These are phyloP conservation scores for Chlorella ohadii DNA, from an alignment of 139 green algal species.

Conservation along the genomic window DNA sequence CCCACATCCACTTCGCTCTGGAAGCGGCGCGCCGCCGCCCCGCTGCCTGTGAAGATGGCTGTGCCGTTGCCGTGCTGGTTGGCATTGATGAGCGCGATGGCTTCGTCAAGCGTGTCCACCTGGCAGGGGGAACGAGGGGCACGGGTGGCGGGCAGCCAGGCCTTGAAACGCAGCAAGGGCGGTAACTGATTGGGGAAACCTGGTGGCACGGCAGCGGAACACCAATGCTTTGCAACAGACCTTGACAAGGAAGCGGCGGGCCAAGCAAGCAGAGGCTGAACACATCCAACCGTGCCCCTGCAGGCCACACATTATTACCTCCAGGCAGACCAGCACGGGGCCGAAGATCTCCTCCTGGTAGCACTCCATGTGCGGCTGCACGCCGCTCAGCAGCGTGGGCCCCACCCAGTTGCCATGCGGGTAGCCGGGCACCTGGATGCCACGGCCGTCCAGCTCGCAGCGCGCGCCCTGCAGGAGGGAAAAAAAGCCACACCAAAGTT, in stretches of 20 bases:
- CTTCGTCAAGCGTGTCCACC: slow-evolving; percentile 82
- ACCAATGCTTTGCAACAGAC: no score
- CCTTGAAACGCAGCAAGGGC: no score
- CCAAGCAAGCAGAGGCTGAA: no score
- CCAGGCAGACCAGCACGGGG: slow-evolving; percentile 89
- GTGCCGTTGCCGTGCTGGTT: slow-evolving; percentile 96
- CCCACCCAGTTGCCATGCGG: slow-evolving; percentile 93
- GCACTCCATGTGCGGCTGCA: slow-evolving; percentile 85
- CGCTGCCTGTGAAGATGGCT: slow-evolving; percentile 91
- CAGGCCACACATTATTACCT: no score
- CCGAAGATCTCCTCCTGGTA: slow-evolving; percentile 97
- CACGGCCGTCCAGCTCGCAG: slow-evolving; percentile 81
- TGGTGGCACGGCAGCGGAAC: no score
- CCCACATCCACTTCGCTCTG: slow-evolving; percentile 63
- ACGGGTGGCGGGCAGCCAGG: no score
- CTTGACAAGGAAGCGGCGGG: no score
- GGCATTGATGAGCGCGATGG: slow-evolving; percentile 87
- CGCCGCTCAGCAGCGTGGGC: slow-evolving; percentile 87
- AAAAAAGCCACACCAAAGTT: no score
- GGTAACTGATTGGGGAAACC: no score
- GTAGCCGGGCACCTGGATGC: slow-evolving; percentile 71
- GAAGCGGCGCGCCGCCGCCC: slow-evolving; percentile 86
- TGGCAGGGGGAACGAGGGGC: no score
- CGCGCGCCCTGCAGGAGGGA: slow-evolving; percentile 59
- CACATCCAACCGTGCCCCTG: no score